phyloP scores from a whole-genome alignment of 306 rosid species.

The Glycine soja region DNA sequence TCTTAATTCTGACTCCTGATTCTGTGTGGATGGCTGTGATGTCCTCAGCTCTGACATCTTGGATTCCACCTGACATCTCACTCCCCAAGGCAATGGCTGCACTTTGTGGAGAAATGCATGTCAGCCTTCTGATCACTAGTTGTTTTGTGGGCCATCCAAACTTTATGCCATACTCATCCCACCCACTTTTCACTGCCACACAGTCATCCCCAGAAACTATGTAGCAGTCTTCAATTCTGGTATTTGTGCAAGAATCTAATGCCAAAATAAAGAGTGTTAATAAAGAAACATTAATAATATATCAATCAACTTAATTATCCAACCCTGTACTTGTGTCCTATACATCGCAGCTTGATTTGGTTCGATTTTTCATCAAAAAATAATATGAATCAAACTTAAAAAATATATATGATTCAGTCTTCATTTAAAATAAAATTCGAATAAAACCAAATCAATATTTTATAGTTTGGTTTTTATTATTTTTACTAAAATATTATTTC shows the following conservation, averaged over 20 bases:
- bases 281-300: background rate
- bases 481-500: no score
- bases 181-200: slow-evolving; percentile 85
- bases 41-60: slow-evolving; percentile 80
- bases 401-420: no score
- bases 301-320: background rate
- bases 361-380: no score
- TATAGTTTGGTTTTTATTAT: no score
- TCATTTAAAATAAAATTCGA: no score
- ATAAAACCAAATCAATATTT: no score
- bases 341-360: no score
- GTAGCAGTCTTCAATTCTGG: slow-evolving; percentile 81
- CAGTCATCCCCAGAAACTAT: slow-evolving; percentile 91
- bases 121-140: slow-evolving; percentile 66
- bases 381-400: no score
- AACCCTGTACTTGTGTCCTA: background rate
- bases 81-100: slow-evolving; percentile 86
- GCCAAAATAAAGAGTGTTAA: background rate
- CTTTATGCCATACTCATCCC: slow-evolving; percentile 88
- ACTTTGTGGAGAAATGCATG: slow-evolving; percentile 80
- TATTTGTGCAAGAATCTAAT: slow-evolving; percentile 80
- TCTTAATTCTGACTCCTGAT: slow-evolving; percentile 80
- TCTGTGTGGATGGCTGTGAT: slow-evolving; percentile 66
- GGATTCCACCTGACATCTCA: slow-evolving; percentile 87
- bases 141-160: slow-evolving; percentile 80